phyloP scores from a whole-genome alignment of 345 rosid species.

The Rhodomyrtus tomentosa region DNA sequence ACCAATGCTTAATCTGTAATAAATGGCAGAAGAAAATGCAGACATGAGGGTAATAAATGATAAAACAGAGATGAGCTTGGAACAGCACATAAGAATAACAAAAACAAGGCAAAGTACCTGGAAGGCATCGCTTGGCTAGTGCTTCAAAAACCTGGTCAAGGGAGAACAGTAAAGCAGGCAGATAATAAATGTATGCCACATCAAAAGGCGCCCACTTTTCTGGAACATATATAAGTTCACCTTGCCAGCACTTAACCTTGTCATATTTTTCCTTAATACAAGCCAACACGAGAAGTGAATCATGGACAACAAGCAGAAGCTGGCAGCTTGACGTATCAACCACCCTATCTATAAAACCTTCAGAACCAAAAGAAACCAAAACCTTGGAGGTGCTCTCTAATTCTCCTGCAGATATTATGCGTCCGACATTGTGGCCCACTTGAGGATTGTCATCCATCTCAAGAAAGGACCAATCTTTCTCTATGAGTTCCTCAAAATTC shows the following conservation, averaged over 20 bases:
- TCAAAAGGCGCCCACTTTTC: constrained; percentile 86
- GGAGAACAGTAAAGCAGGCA: constrained; percentile 59
- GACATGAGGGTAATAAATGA: neutral
- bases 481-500: constrained; percentile 45
- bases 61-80: neutral
- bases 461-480: constrained; percentile 91
- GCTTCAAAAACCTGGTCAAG: constrained; percentile 49
- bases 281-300: constrained; percentile 71
- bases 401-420: constrained; percentile 56
- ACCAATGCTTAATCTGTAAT: neutral
- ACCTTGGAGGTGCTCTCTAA: constrained; percentile 50
- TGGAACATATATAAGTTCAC: constrained; percentile 67
- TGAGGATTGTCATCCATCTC: constrained; percentile 43
- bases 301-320: constrained; percentile 68
- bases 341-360: constrained; percentile 52
- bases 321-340: constrained; percentile 40
- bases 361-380: constrained; percentile 63
- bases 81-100: neutral
- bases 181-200: constrained; percentile 67
- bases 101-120: constrained; percentile 36
- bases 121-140: constrained; percentile 43
- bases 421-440: constrained; percentile 24
- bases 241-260: constrained; percentile 91
- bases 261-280: constrained; percentile 71
- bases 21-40: neutral